Conservation (phyloP, 2,329 filamentous ascomycete species). For the Pestalotiopsis sp. region DNA sequence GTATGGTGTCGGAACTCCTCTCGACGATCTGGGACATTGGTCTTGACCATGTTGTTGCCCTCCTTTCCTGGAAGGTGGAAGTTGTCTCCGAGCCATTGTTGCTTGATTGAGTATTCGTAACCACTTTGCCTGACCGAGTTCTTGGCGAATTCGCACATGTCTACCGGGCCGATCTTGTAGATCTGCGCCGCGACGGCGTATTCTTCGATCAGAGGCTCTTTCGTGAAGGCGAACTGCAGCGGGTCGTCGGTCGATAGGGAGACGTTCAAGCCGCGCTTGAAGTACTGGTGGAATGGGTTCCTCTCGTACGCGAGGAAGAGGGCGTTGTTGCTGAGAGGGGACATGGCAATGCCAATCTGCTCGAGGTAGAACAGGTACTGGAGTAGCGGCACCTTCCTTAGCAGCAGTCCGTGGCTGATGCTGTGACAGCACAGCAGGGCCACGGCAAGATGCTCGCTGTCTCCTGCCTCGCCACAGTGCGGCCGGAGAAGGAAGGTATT, state of each 20-base stretch:
- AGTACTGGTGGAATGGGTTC: constrained; percentile 95
- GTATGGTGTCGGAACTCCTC: constrained; percentile 91
- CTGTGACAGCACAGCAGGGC: constrained; percentile 92
- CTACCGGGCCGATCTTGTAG: constrained; percentile 93
- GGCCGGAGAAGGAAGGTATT: constrained; percentile 93
- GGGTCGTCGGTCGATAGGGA: constrained; percentile 96
- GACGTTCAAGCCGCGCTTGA: constrained; percentile 91
- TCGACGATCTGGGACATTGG: constrained; percentile 91
- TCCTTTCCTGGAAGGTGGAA: constrained; percentile 78
- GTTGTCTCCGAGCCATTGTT: constrained; percentile 84
- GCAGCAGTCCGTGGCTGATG: constrained; percentile 90
- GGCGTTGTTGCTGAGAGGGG: constrained; percentile 97
- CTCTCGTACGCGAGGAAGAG: constrained; percentile 95
- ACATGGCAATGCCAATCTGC: constrained; percentile 98
- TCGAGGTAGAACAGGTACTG: constrained; percentile 99
- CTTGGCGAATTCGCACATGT: constrained; percentile 98
- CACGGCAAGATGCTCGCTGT: constrained; percentile 93
- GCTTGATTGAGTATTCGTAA: constrained; percentile 86
- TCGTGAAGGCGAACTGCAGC: constrained; percentile 96
- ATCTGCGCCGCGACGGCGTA: constrained; percentile 98
- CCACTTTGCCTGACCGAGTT: constrained; percentile 95
- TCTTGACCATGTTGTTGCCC: constrained; percentile 93
- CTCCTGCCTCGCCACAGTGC: constrained; percentile 95
- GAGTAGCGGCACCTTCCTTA: constrained; percentile 90
- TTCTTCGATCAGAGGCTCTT: constrained; percentile 96